Base-by-base conservation (phyloP, 495 filamentous ascomycete species). In the Penicillium soppii region DNA sequence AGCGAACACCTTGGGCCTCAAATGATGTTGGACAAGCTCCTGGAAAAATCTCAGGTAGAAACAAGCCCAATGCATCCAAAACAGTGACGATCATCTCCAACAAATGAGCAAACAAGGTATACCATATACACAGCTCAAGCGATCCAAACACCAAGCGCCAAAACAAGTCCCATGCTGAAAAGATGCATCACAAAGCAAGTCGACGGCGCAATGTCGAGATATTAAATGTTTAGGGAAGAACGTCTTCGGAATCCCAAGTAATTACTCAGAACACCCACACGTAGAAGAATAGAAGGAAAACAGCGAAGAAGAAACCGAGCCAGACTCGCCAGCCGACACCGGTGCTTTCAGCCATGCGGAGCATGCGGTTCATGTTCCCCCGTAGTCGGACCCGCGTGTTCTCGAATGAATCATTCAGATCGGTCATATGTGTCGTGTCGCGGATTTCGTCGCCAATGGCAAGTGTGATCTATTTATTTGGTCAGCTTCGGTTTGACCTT, bases 361-460 rank as follows among this genome's bases (percentile, higher is more conserved):
- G 72, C 94, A 98, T 98, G 23, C 91, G 77, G 61, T 89, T 96
- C 94, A 98, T 97, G 33, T 95, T 97, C 33, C 92, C 89, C 15
- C 84, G 78, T 52, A 98, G 71, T 58, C 88, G 77, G 22, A 89
- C 66, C 41, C 91, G 76, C 38, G 95, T 95, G 56, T 78, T 82
- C 57, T 97, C 94, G 62, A 97, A 98, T 5, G 83, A 80, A 46
- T 95, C 88, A 65, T 97, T 96, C 51, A 80, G 71, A 12, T 91
- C 87, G 9, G 90, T 85, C 5, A 97, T 80, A 6, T 87, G 83
- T 6, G 90, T 86, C 7, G 87, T 91, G 49, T 92, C 85, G 29
- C 91, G 80, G 57, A 98, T 96, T 69, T 98, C 94, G 56, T 92
- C 87, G 50, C 95, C 95, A 51, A 98, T 98, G 0, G 91, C 89